A percentile compares a stretch with the other conserved stretches of the same genome.
phyloP scores from a whole-genome alignment of 2,329 filamentous ascomycete species.

The Cladosporium sp. region DNA sequence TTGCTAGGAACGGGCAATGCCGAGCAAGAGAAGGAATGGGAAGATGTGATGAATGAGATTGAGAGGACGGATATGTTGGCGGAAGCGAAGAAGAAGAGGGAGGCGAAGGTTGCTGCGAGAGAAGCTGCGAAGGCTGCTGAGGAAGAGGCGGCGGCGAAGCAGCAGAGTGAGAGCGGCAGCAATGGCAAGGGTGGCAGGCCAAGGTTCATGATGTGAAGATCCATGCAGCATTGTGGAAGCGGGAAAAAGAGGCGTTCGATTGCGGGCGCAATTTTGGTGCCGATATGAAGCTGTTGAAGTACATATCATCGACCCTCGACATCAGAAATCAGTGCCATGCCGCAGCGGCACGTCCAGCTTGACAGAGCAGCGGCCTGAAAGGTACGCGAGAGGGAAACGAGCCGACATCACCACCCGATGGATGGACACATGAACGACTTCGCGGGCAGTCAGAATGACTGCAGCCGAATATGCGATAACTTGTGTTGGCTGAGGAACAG shows the following conservation, averaged over 20 bases:
- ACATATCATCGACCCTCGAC: no score
- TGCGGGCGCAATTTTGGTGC: no score
- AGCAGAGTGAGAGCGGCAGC: not conserved
- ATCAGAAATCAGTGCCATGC: no score
- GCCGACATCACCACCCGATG: no score
- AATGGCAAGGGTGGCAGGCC: constrained; percentile 14
- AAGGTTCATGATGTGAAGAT: constrained; percentile 29
- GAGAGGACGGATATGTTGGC: constrained; percentile 29
- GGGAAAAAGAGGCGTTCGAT: not conserved
- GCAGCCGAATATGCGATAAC: no score
- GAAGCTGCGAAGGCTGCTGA: constrained; percentile 16
- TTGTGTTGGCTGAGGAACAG: no score
- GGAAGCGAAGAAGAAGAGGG: constrained; percentile 27
- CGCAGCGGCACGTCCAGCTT: no score
- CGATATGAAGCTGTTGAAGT: no score
- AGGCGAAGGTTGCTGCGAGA: constrained; percentile 23
- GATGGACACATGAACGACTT: no score
- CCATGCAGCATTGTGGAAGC: not conserved
- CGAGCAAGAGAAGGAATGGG: constrained; percentile 78
- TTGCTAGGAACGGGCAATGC: constrained; percentile 73
- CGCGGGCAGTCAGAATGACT: no score
- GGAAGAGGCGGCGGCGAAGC: constrained; percentile 16
- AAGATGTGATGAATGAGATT: constrained; percentile 60
- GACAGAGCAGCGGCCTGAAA: no score
- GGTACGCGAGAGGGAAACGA: no score